Evolutionary conservation across 768 basidiomycete genomes (phyloP), one percentile per base, ranked within the genome.

Genomic region (Trichaptum fuscoviolaceum): DNA sequence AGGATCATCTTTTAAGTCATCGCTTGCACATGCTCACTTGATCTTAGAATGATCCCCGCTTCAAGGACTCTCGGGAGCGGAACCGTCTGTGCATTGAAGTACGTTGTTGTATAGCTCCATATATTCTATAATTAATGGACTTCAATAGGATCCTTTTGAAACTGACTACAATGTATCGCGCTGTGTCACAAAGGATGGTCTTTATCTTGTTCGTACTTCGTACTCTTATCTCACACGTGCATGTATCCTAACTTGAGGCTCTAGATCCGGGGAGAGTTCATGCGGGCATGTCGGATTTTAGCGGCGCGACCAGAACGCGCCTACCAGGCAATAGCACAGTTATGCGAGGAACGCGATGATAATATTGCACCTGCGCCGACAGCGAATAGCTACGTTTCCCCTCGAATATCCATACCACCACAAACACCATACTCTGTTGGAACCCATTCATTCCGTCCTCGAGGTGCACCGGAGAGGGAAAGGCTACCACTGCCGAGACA

Each of bases 11-110:
- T 30, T 24, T 63, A 66, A 18, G 15, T 61, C 25, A 25, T 25
- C 63, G 26, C 63, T 63, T 25, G 36, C 36, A 27, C 12, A 63
- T 35, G 7, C 63, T 63, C 34, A 52, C 42, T 2, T 52, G 42
- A 52, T 65, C 8, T 35, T 17, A 70, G 68, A 70, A 69, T 34
- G 72, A 71, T 62, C 66, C 69, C 64, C 82, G 87, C 73, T 88
- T 83, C 73, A 84, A 89, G 73, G 85, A 91, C 74, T 78, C 87
- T 18, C 82, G 96, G 64, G 96, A 99, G 76, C 83, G 95, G 68
- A 98, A 98, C 79, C 87, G 96, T 67, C 84, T 99, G 64, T 99
- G 96, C 76, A 95, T 99, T 76, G 96, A 98, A 83, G 95, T 95
- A 70, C 66, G 81, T 72, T 20, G 10, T 8, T 35, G 64, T 42